Evolutionary conservation across 495 filamentous ascomycete genomes (phyloP).

Genomic region (Daldinia childiae): DNA sequence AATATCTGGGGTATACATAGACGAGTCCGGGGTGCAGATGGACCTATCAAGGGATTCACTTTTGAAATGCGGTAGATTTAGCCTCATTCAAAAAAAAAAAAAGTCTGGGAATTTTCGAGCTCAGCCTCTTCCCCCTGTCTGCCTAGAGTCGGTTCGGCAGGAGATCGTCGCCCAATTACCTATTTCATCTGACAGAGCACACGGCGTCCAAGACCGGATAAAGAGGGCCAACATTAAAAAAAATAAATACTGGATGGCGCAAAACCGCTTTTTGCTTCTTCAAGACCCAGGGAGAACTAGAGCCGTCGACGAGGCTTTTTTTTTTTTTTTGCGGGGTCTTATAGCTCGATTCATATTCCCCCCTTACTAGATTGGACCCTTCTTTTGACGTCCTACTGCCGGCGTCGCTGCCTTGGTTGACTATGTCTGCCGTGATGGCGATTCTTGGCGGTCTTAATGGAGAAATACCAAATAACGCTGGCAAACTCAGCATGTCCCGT

Average conservation of each 20-base stretch:
- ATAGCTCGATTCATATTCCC: conserved; percentile 13
- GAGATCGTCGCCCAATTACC: conserved; percentile 33
- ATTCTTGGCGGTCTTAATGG: conserved; percentile 42
- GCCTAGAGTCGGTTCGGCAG: neutral
- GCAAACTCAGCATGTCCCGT: conserved; percentile 21
- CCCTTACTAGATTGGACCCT: conserved; percentile 2
- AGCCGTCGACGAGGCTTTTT: neutral
- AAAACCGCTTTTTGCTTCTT: conserved; percentile 16
- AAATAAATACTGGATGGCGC: conserved; percentile 8
- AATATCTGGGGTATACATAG: conserved; percentile 39
- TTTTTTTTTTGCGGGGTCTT: conserved; percentile 25
- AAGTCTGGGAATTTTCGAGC: neutral
- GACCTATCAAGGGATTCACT: conserved; percentile 32
- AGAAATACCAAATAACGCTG: conserved; percentile 20
- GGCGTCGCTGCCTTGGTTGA: conserved; percentile 21
- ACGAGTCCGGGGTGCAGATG: conserved; percentile 35
- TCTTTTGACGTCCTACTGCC: conserved; percentile 14
- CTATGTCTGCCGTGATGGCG: conserved; percentile 32
- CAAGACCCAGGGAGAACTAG: conserved; percentile 15
- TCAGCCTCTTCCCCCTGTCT: neutral
- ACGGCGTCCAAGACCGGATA: conserved; percentile 43
- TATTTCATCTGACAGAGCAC: conserved; percentile 13
- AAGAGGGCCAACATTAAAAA: conserved; percentile 24
- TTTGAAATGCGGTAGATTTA: conserved; percentile 44
- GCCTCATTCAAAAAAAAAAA: conserved; percentile 38